Evolutionary conservation across 108 stramenopile genomes (phyloP), one percentile per base, ranked within the genome.

Genomic region (Schizochytrium sp.): DNA sequence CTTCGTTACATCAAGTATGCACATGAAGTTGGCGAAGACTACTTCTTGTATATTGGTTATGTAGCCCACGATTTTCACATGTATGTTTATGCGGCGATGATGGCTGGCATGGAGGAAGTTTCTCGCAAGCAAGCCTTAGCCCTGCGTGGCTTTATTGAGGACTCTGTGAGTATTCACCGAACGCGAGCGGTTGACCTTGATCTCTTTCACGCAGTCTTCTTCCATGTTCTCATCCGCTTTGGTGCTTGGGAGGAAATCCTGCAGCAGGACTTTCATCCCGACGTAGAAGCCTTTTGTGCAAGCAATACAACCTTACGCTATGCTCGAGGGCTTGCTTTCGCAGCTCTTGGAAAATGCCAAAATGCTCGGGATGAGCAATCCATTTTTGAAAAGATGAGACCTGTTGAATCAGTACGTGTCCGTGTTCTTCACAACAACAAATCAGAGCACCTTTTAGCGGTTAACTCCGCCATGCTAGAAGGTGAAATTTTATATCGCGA

Each of bases 401-500:
- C 59, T 12, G 17, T 44, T 10, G 72, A 44, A 46, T 5, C 28
- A 1, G 46, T 55, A 56, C 41, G 41, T 83, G 87, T 72, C 59
- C 91, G 88, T 55, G 61, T 61, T 53, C 44, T 92, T 50, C 90
- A 92, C 90, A 92, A 92, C 91, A 92, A 90, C 76, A 72, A 89
- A 59, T 89, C 72, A 72, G 15, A 42, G 46, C n/a, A 87, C 61
- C 53, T 92, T 46, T 73, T 92, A 19, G 92, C 91, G 60, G 90
- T 92, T 5, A 90, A 87, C 44, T 89, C 72, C 59, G 56, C 88
- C 15, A 92, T 92, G 90, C 90, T 92, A 4, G 59, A 58, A 12
- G 92, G 92, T 2, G 92, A 92, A 88, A 91, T 92, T 87, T 90
- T 73, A 58, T 92, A 92, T 56, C 90, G 91, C 72, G 89, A 92